A percentile compares a stretch with the other conserved stretches of the same genome.
Evolutionary conservation across 352 stramenopile species (phyloP).

Genomic region (Phytophthora meadii): DNA sequence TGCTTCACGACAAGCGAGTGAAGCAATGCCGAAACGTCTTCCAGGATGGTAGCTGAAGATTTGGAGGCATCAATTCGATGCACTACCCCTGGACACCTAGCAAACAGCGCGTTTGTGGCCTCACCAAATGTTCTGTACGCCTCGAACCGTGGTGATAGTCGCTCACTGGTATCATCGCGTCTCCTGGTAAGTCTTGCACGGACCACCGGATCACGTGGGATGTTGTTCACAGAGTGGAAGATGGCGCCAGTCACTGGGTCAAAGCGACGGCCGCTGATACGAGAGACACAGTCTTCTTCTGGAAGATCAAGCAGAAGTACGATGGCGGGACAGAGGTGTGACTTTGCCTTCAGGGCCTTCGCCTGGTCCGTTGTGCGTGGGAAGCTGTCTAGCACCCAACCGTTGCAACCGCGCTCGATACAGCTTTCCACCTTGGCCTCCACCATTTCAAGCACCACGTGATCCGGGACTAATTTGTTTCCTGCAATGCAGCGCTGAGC

Average conservation of each 20-base stretch:
- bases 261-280: constrained; percentile 66
- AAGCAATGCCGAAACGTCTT: constrained; percentile 50
- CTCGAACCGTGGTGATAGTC: constrained; percentile 66
- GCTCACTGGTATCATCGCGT: constrained; percentile 63
- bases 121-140: constrained; percentile 70
- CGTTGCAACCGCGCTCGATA: constrained; percentile 31
- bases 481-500: constrained; percentile 74
- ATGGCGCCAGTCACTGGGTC: constrained; percentile 65
- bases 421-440: constrained; percentile 59
- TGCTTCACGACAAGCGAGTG: constrained; percentile 37
- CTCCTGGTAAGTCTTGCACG: constrained; percentile 63
- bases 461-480: constrained; percentile 72
- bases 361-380: constrained; percentile 71
- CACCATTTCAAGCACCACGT: constrained; percentile 83
- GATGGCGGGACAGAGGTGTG: constrained; percentile 57
- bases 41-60: constrained; percentile 40
- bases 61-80: constrained; percentile 56
- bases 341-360: constrained; percentile 43
- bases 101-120: constrained; percentile 58
- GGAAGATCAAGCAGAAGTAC: constrained; percentile 66
- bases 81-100: constrained; percentile 25
- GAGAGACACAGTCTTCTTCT: constrained; percentile 52
- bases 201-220: constrained; percentile 50
- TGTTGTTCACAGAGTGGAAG: constrained; percentile 58
- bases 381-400: constrained; percentile 82